Conservation (phyloP, 2,329 filamentous ascomycete genomes). For the Calonectria pteridis region DNA sequence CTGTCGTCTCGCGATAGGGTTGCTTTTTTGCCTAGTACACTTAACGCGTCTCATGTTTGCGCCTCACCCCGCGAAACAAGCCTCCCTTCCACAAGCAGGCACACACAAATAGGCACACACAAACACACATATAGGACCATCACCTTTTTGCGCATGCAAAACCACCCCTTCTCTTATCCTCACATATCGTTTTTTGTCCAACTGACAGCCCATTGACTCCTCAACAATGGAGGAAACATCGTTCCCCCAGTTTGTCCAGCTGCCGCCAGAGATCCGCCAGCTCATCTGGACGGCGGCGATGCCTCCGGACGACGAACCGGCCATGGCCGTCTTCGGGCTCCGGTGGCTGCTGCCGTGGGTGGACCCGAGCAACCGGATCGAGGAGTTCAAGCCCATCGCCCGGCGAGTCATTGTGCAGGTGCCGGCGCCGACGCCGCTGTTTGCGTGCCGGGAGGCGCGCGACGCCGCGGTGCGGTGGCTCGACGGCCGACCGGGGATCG, state of each 20-base stretch:
- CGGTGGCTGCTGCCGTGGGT: conserved; percentile 29
- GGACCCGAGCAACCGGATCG: conserved; percentile 2
- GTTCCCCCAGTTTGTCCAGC: conserved; percentile 37
- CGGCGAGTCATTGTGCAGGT: conserved; percentile 30
- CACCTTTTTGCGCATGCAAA: neutral
- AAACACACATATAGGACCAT: neutral
- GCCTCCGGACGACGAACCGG: conserved; percentile 22
- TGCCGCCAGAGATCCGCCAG: conserved; percentile 44
- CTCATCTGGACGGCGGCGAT: conserved; percentile 40
- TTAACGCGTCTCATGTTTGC: neutral
- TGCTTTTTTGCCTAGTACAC: neutral
- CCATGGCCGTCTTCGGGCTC: conserved; percentile 35
- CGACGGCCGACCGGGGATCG: neutral
- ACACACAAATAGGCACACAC: neutral
- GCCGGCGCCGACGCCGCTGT: conserved; percentile 24
- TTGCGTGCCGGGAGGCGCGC: conserved; percentile 42
- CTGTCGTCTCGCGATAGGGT: neutral
- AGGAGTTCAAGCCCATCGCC: conserved; percentile 9
- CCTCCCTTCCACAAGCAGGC: neutral
- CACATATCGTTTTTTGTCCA: neutral
- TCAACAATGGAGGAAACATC: neutral
- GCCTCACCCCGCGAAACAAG: neutral
- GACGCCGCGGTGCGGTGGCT: conserved; percentile 33
- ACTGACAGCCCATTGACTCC: neutral
- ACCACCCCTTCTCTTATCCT: neutral